Base-by-base conservation (phyloP, 768 basidiomycete species). In the Psilocybe cyanescens region DNA sequence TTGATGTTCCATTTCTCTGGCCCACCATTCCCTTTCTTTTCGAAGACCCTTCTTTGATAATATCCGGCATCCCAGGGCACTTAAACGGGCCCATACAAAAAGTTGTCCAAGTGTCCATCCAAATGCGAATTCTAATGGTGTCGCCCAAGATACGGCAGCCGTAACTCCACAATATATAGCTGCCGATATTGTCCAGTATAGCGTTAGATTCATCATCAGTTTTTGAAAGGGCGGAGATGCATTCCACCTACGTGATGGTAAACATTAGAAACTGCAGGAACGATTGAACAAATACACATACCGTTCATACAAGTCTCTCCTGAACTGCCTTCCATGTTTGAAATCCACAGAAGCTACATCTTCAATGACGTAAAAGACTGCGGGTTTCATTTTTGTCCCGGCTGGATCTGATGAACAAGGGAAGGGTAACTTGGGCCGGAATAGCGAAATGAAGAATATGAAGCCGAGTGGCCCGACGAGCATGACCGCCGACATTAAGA, bases 271-370 rank as follows among this genome's bases (percentile, higher is more conserved):
- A 17, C 37, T 37, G 48, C 5, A 30, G 28, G 7, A 3, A 58
- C 28, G 29, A 28, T 37, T 52, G 6, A 8, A 59, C 28, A 16
- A 52, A n/a, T 9, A 55, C n/a, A 61, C 57, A 55, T 57, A 70
- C 69, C 72, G 65, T 33, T 67, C 67, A 60, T 72, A 60, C 14
- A 72, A 60, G 17, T 64, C 54, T 50, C 61, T 65, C 41, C 72
- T 65, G 55, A 69, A 74, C 1, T 64, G 67, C 35, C 70, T 60
- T 28, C 72, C 72, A 45, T 71, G 69, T 39, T 64, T 67, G 52
- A 73, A 72, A 59, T 74, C 73, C 11, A 75, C 73, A 4, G 69
- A 65, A 4, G 67, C 72, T n/a, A 74, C 65, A 51, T 74, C 74
- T 59, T 75, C 74, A 17, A 74, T 60, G 31, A 66, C 58, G 62